Conservation (phyloP, 1,139 yeast genomes). For the Diutina ranongensis region DNA sequence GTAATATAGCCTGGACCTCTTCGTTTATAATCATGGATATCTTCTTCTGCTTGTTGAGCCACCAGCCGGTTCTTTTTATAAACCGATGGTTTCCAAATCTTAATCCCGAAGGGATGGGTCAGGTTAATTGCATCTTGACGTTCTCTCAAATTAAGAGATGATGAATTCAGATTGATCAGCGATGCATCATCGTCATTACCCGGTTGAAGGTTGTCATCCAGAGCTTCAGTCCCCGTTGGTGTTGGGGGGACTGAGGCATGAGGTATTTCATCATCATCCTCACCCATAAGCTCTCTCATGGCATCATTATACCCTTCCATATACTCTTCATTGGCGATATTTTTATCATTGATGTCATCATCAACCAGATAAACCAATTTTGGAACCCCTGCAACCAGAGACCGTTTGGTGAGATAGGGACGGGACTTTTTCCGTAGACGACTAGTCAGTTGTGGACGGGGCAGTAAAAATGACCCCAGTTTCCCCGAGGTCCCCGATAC, state of each 20-base stretch:
- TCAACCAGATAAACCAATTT: slow-evolving; percentile 1
- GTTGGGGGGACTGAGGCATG: not conserved
- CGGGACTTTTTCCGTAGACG: slow-evolving; percentile 1
- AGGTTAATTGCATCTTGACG: slow-evolving; percentile 93
- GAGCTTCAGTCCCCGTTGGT: not conserved
- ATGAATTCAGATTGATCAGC: slow-evolving; percentile 24
- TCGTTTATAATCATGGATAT: slow-evolving; percentile 67
- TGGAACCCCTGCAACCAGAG: not conserved
- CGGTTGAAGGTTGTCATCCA: not conserved
- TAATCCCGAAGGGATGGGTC: slow-evolving; percentile 96
- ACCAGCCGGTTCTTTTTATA: slow-evolving; percentile 90
- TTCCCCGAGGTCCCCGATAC: not conserved
- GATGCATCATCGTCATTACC: slow-evolving; percentile 11
- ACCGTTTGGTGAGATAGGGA: not conserved
- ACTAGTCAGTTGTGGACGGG: not conserved
- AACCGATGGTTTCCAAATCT: slow-evolving; percentile 96
- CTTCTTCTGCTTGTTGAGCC: slow-evolving; percentile 84
- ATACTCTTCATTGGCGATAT: not conserved
- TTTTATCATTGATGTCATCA: not conserved
- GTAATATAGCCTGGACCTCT: slow-evolving; percentile 41
- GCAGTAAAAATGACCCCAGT: not conserved
- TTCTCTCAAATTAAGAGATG: slow-evolving; percentile 72
- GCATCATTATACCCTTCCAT: slow-evolving; percentile 3
- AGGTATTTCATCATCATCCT: not conserved
- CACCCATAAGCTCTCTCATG: not conserved